These are phyloP conservation scores for Jackrogersella minutella DNA, from an alignment of 495 filamentous ascomycete species.

Conservation along the genomic window DNA sequence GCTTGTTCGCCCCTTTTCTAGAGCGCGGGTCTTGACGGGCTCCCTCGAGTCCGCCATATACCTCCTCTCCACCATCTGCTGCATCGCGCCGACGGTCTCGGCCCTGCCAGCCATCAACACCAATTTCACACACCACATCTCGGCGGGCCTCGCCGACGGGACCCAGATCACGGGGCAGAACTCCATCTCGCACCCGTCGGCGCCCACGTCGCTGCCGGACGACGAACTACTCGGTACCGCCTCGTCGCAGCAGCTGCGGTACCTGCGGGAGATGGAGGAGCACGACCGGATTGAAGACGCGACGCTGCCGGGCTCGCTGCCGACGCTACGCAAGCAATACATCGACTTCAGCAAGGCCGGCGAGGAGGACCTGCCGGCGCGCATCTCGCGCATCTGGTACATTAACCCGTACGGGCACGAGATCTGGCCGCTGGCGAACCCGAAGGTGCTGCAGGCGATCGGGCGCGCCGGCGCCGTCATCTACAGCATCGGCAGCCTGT, in stretches of 20 bases:
- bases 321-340: conserved; percentile 78
- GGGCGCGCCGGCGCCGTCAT: conserved; percentile 70
- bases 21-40: conserved; percentile 81
- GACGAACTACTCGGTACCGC: conserved; percentile 36
- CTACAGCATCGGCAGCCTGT: conserved; percentile 90
- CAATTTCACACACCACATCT: conserved; percentile 94
- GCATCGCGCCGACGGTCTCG: conserved; percentile 73
- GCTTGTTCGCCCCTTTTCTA: conserved; percentile 12
- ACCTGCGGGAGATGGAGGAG: conserved; percentile 49
- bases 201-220: conserved; percentile 58
- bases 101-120: conserved; percentile 92
- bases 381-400: conserved; percentile 90
- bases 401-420: conserved; percentile 96
- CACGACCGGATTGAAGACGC: conserved; percentile 77
- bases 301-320: conserved; percentile 84
- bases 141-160: conserved; percentile 78
- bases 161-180: conserved; percentile 90
- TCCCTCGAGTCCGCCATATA: conserved; percentile 85
- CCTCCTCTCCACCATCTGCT: conserved; percentile 80
- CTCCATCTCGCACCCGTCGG: conserved; percentile 85
- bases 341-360: conserved; percentile 78
- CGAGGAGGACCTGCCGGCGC: conserved; percentile 71
- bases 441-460: conserved; percentile 75
- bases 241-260: conserved; percentile 43
- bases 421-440: conserved; percentile 82